Conservation (phyloP, 306 rosid genomes). For the Cicer judaicum region DNA sequence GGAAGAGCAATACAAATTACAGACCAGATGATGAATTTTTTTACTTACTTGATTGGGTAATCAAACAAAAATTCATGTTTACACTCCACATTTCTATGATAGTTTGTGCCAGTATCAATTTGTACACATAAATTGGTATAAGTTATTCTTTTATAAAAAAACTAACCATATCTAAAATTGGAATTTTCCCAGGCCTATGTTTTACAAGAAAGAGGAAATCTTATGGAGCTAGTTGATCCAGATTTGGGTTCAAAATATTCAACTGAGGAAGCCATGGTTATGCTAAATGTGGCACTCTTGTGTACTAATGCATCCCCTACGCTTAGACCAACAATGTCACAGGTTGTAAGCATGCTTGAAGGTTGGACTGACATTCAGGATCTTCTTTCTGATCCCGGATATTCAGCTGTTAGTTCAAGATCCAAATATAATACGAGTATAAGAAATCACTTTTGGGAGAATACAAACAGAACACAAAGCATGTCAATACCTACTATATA, state of each 20-base stretch:
- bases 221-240: constrained; percentile 90
- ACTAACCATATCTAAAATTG: constrained; percentile 35
- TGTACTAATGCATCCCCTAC: constrained; percentile 97
- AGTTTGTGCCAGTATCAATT: background rate
- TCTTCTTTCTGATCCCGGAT: constrained; percentile 77
- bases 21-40: constrained; percentile 83
- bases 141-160: background rate
- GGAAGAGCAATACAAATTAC: constrained; percentile 93
- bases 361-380: constrained; percentile 82
- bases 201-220: constrained; percentile 84
- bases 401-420: constrained; percentile 67
- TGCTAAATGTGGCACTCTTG: constrained; percentile 87
- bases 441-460: constrained; percentile 86
- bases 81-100: constrained; percentile 17
- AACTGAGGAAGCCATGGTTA: constrained; percentile 69
- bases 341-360: constrained; percentile 95
- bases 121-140: background rate
- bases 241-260: constrained; percentile 77
- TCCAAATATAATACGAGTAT: constrained; percentile 62
- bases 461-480: constrained; percentile 69
- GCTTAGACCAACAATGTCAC: constrained; percentile 84
- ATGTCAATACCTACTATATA: constrained; percentile 52
- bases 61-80: background rate
- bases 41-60: constrained; percentile 98
- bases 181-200: constrained; percentile 78